Evolutionary conservation across 1,284 basidiomycete species (phyloP).

Genomic region (Tilletia walkeri): DNA sequence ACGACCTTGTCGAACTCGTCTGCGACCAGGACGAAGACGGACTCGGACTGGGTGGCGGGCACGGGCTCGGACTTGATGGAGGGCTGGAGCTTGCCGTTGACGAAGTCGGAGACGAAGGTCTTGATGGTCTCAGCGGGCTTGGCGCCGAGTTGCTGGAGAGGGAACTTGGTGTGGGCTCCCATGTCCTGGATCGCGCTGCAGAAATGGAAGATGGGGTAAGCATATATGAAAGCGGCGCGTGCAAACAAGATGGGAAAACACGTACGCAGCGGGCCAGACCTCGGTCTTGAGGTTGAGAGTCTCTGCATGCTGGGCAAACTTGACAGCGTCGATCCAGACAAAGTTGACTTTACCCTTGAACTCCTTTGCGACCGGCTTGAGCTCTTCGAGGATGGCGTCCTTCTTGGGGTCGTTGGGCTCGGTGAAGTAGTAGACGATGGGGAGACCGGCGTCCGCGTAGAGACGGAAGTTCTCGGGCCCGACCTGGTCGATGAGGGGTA

Average conservation of each 20-base stretch:
- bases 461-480: slow-evolving; percentile 86
- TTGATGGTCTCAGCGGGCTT: slow-evolving; percentile 62
- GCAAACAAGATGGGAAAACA: not conserved
- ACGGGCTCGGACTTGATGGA: slow-evolving; percentile 87
- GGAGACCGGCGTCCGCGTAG: slow-evolving; percentile 79
- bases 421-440: slow-evolving; percentile 91
- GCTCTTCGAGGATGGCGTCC: slow-evolving; percentile 67
- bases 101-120: slow-evolving; percentile 67
- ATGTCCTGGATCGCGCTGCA: slow-evolving; percentile 78
- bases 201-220: not conserved
- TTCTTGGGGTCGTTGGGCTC: slow-evolving; percentile 73
- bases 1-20: slow-evolving; percentile 82
- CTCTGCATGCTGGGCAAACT: slow-evolving; percentile 90
- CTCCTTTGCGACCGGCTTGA: slow-evolving; percentile 75
- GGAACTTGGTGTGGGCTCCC: slow-evolving; percentile 80
- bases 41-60: slow-evolving; percentile 77
- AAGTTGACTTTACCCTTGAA: slow-evolving; percentile 90
- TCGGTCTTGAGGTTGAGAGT: slow-evolving; percentile 76
- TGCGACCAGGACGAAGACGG: slow-evolving; percentile 80
- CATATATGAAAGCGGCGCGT: not conserved
- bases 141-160: slow-evolving; percentile 68
- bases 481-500: slow-evolving; percentile 90
- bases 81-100: slow-evolving; percentile 73
- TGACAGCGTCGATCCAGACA: slow-evolving; percentile 95
- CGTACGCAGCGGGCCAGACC: slow-evolving; percentile 79